A percentile compares a stretch with the other conserved stretches of the same genome.
phyloP scores from a whole-genome alignment of 2,329 filamentous ascomycete species.

The Graphiopsis chlorocephala region DNA sequence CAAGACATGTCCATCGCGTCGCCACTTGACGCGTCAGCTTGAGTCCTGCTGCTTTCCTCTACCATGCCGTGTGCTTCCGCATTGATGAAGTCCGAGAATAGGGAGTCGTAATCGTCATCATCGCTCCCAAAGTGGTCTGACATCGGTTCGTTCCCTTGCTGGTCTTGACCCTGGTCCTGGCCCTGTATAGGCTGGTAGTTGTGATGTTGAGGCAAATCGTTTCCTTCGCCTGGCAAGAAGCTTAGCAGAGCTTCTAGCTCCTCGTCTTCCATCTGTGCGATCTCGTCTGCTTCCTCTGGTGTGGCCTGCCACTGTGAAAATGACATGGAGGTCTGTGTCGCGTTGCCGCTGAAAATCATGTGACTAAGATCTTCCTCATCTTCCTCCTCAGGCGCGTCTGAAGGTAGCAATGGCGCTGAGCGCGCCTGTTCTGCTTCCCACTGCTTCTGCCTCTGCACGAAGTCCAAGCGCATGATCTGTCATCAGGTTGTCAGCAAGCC shows the following conservation, averaged over 20 bases:
- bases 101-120: constrained; percentile 59
- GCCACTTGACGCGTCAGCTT: constrained; percentile 17
- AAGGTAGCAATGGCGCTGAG: constrained; percentile 41
- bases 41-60: neutral
- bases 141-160: constrained; percentile 30
- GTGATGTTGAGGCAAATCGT: constrained; percentile 4
- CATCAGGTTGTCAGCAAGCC: constrained; percentile 3
- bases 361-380: constrained; percentile 18
- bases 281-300: constrained; percentile 40
- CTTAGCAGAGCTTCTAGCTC: constrained; percentile 47
- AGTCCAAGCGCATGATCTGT: constrained; percentile 50
- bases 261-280: constrained; percentile 42
- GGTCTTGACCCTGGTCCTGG: constrained; percentile 20
- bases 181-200: neutral
- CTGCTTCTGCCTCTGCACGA: constrained; percentile 40
- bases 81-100: constrained; percentile 62
- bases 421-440: constrained; percentile 46
- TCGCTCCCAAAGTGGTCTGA: constrained; percentile 46
- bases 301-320: constrained; percentile 15
- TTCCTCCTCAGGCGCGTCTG: constrained; percentile 24
- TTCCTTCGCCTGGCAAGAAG: constrained; percentile 36
- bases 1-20: constrained; percentile 20
- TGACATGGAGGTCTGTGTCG: constrained; percentile 19
- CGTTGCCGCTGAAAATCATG: constrained; percentile 15
- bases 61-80: neutral